phyloP scores from a whole-genome alignment of 2,329 filamentous ascomycete genomes.

The Aureobasidium melanogenum region DNA sequence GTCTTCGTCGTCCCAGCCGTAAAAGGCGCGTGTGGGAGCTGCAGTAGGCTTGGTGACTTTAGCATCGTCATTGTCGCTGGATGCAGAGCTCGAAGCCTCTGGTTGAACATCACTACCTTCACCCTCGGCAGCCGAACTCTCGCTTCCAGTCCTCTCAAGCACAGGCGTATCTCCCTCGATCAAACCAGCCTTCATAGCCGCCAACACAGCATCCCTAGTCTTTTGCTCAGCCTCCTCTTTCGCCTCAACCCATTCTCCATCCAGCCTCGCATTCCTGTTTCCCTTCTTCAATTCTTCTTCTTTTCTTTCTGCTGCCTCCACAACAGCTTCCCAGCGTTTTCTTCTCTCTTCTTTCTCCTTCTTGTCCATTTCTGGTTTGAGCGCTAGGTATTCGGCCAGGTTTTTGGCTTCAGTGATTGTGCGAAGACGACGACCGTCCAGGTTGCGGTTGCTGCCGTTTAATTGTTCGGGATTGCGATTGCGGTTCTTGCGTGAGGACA shows the following conservation, averaged over 20 bases:
- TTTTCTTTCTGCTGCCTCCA: slow-evolving; percentile 72
- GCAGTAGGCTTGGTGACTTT: slow-evolving; percentile 26
- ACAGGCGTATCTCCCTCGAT: slow-evolving; percentile 44
- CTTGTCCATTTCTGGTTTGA: slow-evolving; percentile 95
- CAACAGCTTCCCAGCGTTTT: slow-evolving; percentile 79
- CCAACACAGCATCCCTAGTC: slow-evolving; percentile 66
- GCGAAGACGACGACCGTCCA: slow-evolving; percentile 80
- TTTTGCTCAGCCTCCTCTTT: slow-evolving; percentile 85
- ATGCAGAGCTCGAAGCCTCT: slow-evolving; percentile 18
- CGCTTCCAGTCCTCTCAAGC: slow-evolving; percentile 25
- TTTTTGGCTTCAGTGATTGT: slow-evolving; percentile 95
- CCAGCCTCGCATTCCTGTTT: slow-evolving; percentile 50
- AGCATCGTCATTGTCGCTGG: slow-evolving; percentile 28
- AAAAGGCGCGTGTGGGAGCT: slow-evolving; percentile 41
- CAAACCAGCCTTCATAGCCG: slow-evolving; percentile 55
- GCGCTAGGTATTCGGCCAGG: slow-evolving; percentile 84
- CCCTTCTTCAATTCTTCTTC: slow-evolving; percentile 77
- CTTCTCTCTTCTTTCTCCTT: slow-evolving; percentile 82
- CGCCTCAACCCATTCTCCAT: slow-evolving; percentile 90
- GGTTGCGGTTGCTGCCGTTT: slow-evolving; percentile 83
- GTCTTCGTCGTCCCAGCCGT: slow-evolving; percentile 73
- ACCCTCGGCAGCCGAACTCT: slow-evolving; percentile 36
- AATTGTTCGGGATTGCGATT: slow-evolving; percentile 60
- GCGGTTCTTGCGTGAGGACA: slow-evolving; percentile 91
- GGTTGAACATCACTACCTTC: slow-evolving; percentile 27